phyloP scores from a whole-genome alignment of 176 grass and related monocot genomes.

The Phoenix dactylifera region DNA sequence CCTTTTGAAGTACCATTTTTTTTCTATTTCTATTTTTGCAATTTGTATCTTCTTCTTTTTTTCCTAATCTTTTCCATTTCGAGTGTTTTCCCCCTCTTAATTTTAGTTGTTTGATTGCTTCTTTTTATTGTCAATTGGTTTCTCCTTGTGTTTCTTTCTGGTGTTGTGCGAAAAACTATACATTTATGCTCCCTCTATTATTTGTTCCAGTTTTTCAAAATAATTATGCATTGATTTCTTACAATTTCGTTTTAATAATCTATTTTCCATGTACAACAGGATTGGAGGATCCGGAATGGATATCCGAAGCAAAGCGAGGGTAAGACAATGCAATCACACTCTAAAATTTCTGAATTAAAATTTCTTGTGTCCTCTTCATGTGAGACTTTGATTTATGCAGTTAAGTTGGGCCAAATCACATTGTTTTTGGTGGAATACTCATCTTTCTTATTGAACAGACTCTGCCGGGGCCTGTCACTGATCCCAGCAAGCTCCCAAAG shows the following conservation, averaged over 20 bases:
- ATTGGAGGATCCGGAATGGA: constrained; percentile 81
- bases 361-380: too few species aligned
- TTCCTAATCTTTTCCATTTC: background rate
- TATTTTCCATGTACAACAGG: constrained; percentile 29
- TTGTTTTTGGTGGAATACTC: background rate
- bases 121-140: background rate
- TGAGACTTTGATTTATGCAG: too few species aligned
- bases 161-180: background rate
- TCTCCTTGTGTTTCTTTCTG: constrained; percentile 1
- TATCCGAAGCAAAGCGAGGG: constrained; percentile 88
- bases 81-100: background rate
- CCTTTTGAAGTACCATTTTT: too few species aligned
- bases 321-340: constrained; percentile 7
- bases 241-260: background rate
- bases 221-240: background rate
- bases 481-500: constrained; percentile 66
- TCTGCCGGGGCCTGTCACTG: constrained; percentile 50
- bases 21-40: too few species aligned
- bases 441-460: constrained; percentile 42
- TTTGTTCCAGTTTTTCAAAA: background rate
- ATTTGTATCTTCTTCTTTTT: background rate
- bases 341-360: too few species aligned
- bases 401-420: too few species aligned
- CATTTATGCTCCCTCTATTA: background rate
- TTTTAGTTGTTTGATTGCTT: background rate